Percentiles rank a stretch among this genome's conserved stretches.
phyloP scores from a whole-genome alignment of 1,139 yeast genomes.

The Taphrina deformans region DNA sequence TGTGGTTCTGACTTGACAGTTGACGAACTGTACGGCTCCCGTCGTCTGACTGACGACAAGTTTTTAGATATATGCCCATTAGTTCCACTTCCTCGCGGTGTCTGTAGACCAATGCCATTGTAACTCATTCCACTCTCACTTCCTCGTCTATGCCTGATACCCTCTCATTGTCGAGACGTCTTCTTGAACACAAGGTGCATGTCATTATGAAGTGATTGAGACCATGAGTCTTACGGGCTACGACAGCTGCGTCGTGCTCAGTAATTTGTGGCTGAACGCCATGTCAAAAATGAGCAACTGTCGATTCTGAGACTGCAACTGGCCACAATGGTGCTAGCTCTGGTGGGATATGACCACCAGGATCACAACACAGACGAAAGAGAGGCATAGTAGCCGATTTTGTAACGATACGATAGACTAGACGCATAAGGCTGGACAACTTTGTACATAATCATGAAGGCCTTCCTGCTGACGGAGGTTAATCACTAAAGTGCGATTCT shows the following conservation, averaged over 20 bases:
- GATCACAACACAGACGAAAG: too few relatives aligned
- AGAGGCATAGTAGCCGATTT: too few relatives aligned
- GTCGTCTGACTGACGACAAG: slow-evolving; percentile 45
- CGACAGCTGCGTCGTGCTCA: background rate
- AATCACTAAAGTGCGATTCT: background rate
- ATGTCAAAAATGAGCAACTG: background rate
- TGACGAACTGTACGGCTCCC: slow-evolving; percentile 44
- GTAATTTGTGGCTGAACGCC: background rate
- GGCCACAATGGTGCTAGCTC: too few relatives aligned
- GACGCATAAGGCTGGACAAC: background rate
- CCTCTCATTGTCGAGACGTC: too few relatives aligned
- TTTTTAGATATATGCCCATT: slow-evolving; percentile 67
- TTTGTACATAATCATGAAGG: background rate
- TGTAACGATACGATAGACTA: background rate
- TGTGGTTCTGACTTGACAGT: slow-evolving; percentile 40
- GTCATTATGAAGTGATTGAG: too few relatives aligned
- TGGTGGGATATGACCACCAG: too few relatives aligned
- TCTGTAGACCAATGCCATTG: slow-evolving; percentile 64
- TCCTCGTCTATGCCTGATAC: too few relatives aligned
- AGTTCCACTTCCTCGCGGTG: slow-evolving; percentile 71
- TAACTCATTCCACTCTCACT: slow-evolving; percentile 45
- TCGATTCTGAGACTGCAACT: too few relatives aligned
- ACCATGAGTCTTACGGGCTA: too few relatives aligned
- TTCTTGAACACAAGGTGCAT: too few relatives aligned
- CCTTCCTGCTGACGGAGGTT: background rate